Evolutionary conservation across 768 basidiomycete genomes (phyloP), one percentile per base, ranked within the genome.

Genomic region (Mycena filopes): DNA sequence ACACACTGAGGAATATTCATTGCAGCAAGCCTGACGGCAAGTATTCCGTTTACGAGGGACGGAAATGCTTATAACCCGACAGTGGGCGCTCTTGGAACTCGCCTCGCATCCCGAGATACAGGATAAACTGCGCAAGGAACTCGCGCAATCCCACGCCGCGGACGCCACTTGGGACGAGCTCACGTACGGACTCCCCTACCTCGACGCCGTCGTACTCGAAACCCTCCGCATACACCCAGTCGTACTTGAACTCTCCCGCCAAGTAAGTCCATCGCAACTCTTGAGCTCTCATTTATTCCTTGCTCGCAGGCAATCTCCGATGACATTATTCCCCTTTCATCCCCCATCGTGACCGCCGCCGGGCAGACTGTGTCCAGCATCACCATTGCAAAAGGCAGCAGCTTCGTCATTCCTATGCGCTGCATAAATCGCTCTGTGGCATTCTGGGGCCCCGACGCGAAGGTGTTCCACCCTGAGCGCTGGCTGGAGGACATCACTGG

Each of bases 371-470:
- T 78, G 2, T 69, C 77, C 46, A 71, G 69, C 15, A 68, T 84
- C 23, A 65, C 60, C 16, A 72, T 85, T n/a, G 62, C 83, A 1
- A 78, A 79, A 56, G 83, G 82, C 23, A 78, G 81, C 1, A 50
- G 66, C 6, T 65, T 87, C 16, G 73, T 74, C 8, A 70, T 83
- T 6, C 79, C 84, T 0, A 75, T 84, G 46, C 66, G 71, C 21
- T 70, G 69, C 49, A 75, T 87, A 31, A 85, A 87, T 68, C 68
- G 74, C 15, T 79, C 81, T 4, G 69, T 73, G 25, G 71, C 63
- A 3, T 64, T 83, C 25, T 87, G 84, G 81, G 86, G 87, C 7
- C 53, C 74, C 2, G 79, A 82, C 42, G 81, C 83, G n/a, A 77
- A 71, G 28, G 73, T 77, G 42, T 85, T 85, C 69, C 73, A 74